Conservation (phyloP, 2,329 filamentous ascomycete genomes). For the Diplodia corticola region DNA sequence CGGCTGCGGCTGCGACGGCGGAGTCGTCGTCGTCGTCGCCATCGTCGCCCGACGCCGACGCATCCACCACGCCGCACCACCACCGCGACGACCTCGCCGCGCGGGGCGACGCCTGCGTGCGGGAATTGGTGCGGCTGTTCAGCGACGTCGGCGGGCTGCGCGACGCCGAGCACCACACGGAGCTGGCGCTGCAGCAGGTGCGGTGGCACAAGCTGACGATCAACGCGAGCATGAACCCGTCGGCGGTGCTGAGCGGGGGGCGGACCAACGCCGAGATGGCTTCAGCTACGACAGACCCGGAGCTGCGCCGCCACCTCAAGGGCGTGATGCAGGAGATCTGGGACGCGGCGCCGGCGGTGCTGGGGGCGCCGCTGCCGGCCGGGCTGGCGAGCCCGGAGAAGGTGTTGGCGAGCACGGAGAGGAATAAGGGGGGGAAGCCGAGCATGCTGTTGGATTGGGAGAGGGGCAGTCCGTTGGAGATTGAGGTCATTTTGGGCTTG, state of each 20-base stretch:
- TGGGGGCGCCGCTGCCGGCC: constrained; percentile 39
- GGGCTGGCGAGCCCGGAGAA: constrained; percentile 43
- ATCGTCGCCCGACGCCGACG: constrained; percentile 26
- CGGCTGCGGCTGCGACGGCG: constrained; percentile 29
- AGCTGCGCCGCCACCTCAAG: constrained; percentile 38
- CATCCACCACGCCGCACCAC: constrained; percentile 35
- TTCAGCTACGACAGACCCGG: constrained; percentile 24
- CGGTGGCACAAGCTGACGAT: constrained; percentile 63
- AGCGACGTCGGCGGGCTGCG: constrained; percentile 60
- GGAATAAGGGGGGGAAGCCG: constrained; percentile 55
- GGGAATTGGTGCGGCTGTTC: constrained; percentile 57
- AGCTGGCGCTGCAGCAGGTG: constrained; percentile 65
- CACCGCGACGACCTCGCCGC: constrained; percentile 33
- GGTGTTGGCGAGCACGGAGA: constrained; percentile 55
- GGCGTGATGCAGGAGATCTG: constrained; percentile 51
- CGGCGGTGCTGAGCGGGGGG: constrained; percentile 57
- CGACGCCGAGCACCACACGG: constrained; percentile 65
- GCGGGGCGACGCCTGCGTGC: constrained; percentile 47
- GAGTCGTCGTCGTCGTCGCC: neutral
- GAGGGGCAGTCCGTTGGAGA: constrained; percentile 46
- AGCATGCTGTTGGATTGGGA: constrained; percentile 54
- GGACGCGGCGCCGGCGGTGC: constrained; percentile 42
- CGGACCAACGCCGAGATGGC: constrained; percentile 55
- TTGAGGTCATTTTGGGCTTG: constrained; percentile 54
- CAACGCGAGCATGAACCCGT: constrained; percentile 63